These are phyloP conservation scores for Pulicaria dysenterica DNA, from an alignment of 129 eudicot species.

Conservation along the genomic window DNA sequence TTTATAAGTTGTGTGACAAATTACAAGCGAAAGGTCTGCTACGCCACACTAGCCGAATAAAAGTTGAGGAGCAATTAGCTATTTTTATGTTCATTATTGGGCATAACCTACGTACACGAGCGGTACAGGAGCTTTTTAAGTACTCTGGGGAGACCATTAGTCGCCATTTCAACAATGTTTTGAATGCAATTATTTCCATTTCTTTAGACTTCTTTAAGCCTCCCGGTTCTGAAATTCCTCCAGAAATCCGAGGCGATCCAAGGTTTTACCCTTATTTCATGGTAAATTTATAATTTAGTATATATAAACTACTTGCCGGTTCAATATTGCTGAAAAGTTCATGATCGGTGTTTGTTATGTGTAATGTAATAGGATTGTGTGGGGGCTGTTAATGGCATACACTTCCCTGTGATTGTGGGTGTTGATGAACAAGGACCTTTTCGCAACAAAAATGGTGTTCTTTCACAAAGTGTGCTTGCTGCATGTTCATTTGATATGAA, in stretches of 20 bases:
- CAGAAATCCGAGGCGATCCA: slow-evolving; percentile 61
- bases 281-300: slow-evolving; percentile 32
- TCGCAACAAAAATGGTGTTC: slow-evolving; percentile 51
- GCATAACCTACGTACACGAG: slow-evolving; percentile 60
- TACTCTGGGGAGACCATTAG: slow-evolving; percentile 73
- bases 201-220: slow-evolving; percentile 61
- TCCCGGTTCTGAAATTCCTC: slow-evolving; percentile 55
- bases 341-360: slow-evolving; percentile 6
- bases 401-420: slow-evolving; percentile 59
- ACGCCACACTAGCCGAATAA: slow-evolving; percentile 59
- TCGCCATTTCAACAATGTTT: slow-evolving; percentile 68
- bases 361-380: slow-evolving; percentile 52
- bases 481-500: slow-evolving; percentile 69
- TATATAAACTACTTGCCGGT: not conserved
- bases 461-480: slow-evolving; percentile 60
- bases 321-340: not conserved
- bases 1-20: slow-evolving; percentile 53
- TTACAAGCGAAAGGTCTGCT: slow-evolving; percentile 56
- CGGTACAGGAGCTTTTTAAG: slow-evolving; percentile 59
- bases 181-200: slow-evolving; percentile 56
- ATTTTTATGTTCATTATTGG: slow-evolving; percentile 67
- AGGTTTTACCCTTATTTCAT: slow-evolving; percentile 62
- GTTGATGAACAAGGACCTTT: slow-evolving; percentile 70
- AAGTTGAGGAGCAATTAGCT: slow-evolving; percentile 65
- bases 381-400: slow-evolving; percentile 64